phyloP scores from a whole-genome alignment of 1,284 basidiomycete genomes.

The Waitea zeae region DNA sequence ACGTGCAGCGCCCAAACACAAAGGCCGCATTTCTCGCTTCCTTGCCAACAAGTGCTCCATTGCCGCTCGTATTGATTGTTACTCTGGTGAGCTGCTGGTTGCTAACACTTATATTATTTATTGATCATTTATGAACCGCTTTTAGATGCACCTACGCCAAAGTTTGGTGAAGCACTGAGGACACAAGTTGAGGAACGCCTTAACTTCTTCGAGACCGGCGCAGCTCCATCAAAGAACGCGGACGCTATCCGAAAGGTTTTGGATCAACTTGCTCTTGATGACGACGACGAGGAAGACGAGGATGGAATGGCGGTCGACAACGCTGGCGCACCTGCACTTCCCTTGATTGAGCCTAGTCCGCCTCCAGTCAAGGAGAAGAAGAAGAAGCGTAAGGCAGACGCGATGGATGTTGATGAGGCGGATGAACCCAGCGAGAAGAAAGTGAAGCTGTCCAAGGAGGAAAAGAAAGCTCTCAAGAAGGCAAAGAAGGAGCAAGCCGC shows the following conservation, averaged over 20 bases:
- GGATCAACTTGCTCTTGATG: slow-evolving; percentile 58
- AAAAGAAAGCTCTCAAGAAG: slow-evolving; percentile 70
- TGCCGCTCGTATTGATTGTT: slow-evolving; percentile 96
- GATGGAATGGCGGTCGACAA: slow-evolving; percentile 43
- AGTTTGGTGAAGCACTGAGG: slow-evolving; percentile 90
- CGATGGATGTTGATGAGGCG: slow-evolving; percentile 41
- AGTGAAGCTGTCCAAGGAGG: slow-evolving; percentile 63
- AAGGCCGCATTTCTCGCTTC: slow-evolving; percentile 96
- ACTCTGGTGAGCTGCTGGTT: slow-evolving; percentile 40
- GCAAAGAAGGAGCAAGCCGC: slow-evolving; percentile 41
- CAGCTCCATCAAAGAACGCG: slow-evolving; percentile 70
- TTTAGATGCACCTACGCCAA: slow-evolving; percentile 71
- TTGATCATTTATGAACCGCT: background rate
- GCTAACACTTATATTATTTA: slow-evolving; percentile 1
- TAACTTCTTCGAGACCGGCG: slow-evolving; percentile 85
- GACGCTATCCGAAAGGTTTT: slow-evolving; percentile 84
- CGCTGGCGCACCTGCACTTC: slow-evolving; percentile 25
- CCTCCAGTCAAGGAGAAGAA: slow-evolving; percentile 37
- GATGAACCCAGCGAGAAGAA: slow-evolving; percentile 52
- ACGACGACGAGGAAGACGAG: slow-evolving; percentile 54
- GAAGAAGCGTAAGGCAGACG: slow-evolving; percentile 44
- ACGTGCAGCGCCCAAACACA: slow-evolving; percentile 88
- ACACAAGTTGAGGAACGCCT: slow-evolving; percentile 94
- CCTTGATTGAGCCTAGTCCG: slow-evolving; percentile 33
- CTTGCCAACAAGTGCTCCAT: slow-evolving; percentile 99